Base-by-base conservation (phyloP, 768 basidiomycete species). In the Tylopilus sp. region DNA sequence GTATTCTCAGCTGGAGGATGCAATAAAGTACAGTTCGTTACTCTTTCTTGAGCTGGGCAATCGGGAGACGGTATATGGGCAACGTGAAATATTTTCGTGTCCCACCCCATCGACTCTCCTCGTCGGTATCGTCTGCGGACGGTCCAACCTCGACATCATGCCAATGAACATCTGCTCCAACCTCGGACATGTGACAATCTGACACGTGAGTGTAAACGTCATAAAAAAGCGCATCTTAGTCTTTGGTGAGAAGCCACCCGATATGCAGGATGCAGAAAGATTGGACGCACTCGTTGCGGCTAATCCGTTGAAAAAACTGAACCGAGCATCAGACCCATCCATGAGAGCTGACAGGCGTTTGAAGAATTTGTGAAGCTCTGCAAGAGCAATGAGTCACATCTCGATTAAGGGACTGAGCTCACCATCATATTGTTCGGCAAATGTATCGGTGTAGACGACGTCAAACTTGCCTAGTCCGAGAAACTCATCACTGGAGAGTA, bases 221-320 rank as follows among this genome's bases (percentile, higher is more conserved):
- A 67, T 97, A 93, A 63, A 95, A 93, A 8, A 86, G 73, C 0
- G 85, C 76, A 71, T 95, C 93, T 95, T 61, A n/a, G 40, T 53
- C 28, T 44, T 30, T 22, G 36, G 41, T 55, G 44, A 52, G 45
- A 18, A 41, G 23, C 38, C 22, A 20, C 31, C 15, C 11, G 21
- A 8, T 22, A 11, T 20, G 17, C 4, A 7, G 18, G 20, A 6
- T 31, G 10, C 26, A 17, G 33, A 48, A 30, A 41, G 33, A 44
- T 36, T 3, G 22, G 21, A 72, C 86, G 66, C 63, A 88, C 91
- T 93, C 8, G 93, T 98, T 26, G 95, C 95, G 15, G 91, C 97
- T 9, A 99, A 79, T 12, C 97, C 97, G 63, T 99, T 92, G 79
- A 98, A 99, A 71, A 98, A 99, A 53, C 92, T 87, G 65, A 95